Evolutionary conservation across 2,329 filamentous ascomycete genomes (phyloP).

Genomic region (Coleophoma cylindrospora): DNA sequence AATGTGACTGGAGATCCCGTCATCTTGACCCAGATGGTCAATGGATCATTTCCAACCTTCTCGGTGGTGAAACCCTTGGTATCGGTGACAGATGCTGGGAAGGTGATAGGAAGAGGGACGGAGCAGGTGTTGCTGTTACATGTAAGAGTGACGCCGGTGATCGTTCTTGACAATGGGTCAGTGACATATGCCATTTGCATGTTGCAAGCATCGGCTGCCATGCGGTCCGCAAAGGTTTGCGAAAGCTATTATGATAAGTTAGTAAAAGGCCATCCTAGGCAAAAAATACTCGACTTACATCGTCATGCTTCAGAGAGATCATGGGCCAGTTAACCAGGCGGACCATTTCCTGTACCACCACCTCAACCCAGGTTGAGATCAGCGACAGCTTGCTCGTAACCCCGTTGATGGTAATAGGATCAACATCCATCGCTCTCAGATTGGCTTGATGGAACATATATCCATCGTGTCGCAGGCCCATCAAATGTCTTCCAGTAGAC

Average conservation of each 20-base stretch:
- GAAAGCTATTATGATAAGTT: conserved; percentile 1
- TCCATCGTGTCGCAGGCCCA: conserved; percentile 35
- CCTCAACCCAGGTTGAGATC: conserved; percentile 14
- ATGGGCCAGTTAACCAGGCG: conserved; percentile 41
- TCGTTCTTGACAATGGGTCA: conserved; percentile 8
- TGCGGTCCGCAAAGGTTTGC: conserved; percentile 44
- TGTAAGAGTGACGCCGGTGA: conserved; percentile 31
- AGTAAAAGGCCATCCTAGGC: conserved; percentile 31
- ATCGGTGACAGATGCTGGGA: conserved; percentile 27
- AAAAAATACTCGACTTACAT: conserved; percentile 33
- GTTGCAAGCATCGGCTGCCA: conserved; percentile 13
- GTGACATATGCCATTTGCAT: conserved; percentile 14
- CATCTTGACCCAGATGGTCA: conserved; percentile 44
- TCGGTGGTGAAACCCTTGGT: conserved; percentile 14
- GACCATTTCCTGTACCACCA: conserved; percentile 11
- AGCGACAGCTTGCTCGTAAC: conserved; percentile 9
- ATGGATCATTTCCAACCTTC: conserved; percentile 49
- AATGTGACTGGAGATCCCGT: conserved; percentile 39
- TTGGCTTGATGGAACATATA: conserved; percentile 54
- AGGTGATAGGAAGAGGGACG: conserved; percentile 17
- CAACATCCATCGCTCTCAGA: conserved; percentile 32
- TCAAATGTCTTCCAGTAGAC: conserved; percentile 49
- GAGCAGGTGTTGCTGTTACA: conserved; percentile 25
- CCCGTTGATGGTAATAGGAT: conserved; percentile 9
- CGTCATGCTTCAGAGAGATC: conserved; percentile 48